Evolutionary conservation across 768 basidiomycete species (phyloP), one percentile per base, ranked within the genome.

Genomic region (Collybia mongolica): DNA sequence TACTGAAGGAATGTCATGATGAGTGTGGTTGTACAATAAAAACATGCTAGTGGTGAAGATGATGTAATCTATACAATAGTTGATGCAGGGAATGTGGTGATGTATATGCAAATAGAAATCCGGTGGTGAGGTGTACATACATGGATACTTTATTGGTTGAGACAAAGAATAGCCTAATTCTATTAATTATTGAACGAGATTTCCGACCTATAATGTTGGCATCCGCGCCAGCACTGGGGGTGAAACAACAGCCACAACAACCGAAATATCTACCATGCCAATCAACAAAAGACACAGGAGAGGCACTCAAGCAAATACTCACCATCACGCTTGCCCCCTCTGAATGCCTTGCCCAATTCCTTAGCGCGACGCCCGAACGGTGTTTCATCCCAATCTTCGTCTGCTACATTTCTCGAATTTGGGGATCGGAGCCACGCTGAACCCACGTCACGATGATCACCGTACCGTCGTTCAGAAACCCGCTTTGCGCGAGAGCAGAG

Each of bases 281-380:
- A 7, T 40, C 7, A 29, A n/a, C 3, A 19, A 28, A 4, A 20
- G 6, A 4, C 7, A 15, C 5, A n/a, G 24, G 18, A n/a, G n/a
- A 44, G 15, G 3, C 6, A 28, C 6, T 28, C 7, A 44, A 11
- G 4, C 24, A 19, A 15, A 39, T 44, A 59, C 72, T 17, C 52
- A 90, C 90, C 92, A 70, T 95, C 92, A 44, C 81, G 80, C 72
- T 95, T 95, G 24, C 93, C 93, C 36, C 92, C 92, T 15, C 73
- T 72, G 65, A 90, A 93, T 29, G 66, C 66, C 60, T 80, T 79
- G 14, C 91, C 91, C 44, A 80, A 78, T 58, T 93, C 85, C 54
- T 80, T 72, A 19, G 93, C 91, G 17, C 88, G 76, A n/a, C 85
- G 69, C 46, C 83, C 90, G 68, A 95, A 95, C n/a, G 93, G 93